These are phyloP conservation scores for Sugiyamaella americana DNA, from an alignment of 805 yeast species.

Conservation along the genomic window DNA sequence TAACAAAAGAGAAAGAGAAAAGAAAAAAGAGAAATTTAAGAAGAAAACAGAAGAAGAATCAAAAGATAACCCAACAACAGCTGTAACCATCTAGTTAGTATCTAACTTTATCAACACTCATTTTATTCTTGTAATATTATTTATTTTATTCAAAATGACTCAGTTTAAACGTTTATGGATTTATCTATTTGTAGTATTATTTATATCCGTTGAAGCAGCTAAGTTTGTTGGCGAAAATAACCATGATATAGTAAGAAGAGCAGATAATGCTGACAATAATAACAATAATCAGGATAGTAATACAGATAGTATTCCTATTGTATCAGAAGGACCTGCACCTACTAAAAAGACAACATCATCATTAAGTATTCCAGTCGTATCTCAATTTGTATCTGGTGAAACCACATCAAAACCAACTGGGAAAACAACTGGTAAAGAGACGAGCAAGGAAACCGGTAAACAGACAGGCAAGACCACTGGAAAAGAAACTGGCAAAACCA, in stretches of 20 bases:
- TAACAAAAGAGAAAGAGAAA: no score
- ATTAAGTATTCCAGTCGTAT: not conserved
- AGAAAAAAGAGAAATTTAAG: no score
- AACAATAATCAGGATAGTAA: not conserved
- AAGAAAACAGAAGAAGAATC: no score
- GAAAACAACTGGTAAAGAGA: conserved; percentile 2
- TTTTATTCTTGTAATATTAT: no score
- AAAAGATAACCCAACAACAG: no score
- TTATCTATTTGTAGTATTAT: not conserved
- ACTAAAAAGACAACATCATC: not conserved
- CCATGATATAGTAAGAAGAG: not conserved
- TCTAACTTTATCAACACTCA: no score
- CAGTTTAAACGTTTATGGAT: not conserved
- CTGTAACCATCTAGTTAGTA: no score
- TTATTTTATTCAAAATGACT: not conserved
- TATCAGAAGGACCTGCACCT: not conserved
- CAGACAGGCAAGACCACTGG: not conserved
- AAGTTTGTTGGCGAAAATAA: not conserved
- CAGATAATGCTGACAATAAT: not conserved
- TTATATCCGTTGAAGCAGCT: not conserved
- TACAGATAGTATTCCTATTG: not conserved
- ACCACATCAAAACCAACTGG: not conserved
- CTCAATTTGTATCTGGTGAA: conserved; percentile 1
- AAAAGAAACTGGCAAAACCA: not conserved
- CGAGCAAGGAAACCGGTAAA: not conserved